Evolutionary conservation across 257 asterid species (phyloP).

Genomic region (Petunia axillaris): DNA sequence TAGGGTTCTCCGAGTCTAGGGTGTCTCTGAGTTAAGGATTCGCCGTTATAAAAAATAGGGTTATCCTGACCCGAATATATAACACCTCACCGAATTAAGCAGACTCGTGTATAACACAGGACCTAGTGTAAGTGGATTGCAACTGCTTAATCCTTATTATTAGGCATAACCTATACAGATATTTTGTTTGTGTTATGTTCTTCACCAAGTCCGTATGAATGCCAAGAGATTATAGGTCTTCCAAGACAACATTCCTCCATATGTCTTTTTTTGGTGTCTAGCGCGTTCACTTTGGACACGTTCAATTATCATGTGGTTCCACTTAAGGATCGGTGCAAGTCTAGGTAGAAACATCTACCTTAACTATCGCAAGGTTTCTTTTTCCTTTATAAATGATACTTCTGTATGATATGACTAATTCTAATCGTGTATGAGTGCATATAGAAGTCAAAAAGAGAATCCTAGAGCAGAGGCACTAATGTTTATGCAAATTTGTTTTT

Average conservation of each 20-base stretch:
- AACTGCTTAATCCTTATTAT: neutral
- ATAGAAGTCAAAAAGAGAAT: neutral
- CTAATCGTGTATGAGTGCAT: neutral
- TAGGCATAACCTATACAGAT: neutral
- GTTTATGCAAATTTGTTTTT: neutral
- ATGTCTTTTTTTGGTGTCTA: neutral
- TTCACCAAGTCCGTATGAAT: neutral
- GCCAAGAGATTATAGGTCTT: neutral
- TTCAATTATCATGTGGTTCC: constrained; percentile 8
- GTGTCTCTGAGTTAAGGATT: neutral
- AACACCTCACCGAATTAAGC: neutral
- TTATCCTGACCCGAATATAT: neutral
- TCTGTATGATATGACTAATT: neutral
- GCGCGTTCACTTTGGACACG: neutral
- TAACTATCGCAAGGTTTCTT: neutral
- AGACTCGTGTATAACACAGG: neutral
- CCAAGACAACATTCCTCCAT: neutral
- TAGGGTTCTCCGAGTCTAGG: neutral
- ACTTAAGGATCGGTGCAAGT: neutral
- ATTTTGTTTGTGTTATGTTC: neutral
- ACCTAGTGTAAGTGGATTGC: neutral
- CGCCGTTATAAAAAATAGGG: too few relatives aligned
- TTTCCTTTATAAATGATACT: neutral
- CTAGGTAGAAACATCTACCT: neutral
- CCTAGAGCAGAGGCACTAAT: neutral